Base-by-base conservation (phyloP, 768 basidiomycete genomes). In the Exidia glandulosa region DNA sequence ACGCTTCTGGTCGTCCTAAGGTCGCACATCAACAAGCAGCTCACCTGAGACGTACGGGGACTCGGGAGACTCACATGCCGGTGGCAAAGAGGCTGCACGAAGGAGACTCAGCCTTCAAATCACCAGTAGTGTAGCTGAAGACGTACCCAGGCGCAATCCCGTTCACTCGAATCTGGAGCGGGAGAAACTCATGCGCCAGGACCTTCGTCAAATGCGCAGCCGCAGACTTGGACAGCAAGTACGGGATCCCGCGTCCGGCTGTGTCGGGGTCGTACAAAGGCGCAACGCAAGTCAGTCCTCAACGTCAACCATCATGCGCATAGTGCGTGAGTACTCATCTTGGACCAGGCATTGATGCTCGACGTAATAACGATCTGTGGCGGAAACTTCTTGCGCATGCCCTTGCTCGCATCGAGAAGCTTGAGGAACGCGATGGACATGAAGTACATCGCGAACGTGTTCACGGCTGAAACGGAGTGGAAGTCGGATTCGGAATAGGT, bases 341-440 rank as follows among this genome's bases (percentile, higher is more conserved):
- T 80, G n/a, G 78, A 75, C 78, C 77, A 80, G 1, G 77, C 78
- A 59, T 79, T 80, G 77, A 79, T 78, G 56, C 76, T 77, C 56
- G 74, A 75, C 1, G 78, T 80, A 75, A 79, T 78, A 31, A 81
- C 67, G 31, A 81, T 68, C 65, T 79, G 77, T 1, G 78, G 77
- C 6, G 72, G 76, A 60, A 79, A 79, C n/a, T n/a, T n/a, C n/a
- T n/a, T n/a, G 57, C 69, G 72, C 27, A 65, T 57, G 31, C 64
- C 66, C 64, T 76, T 76, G 75, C 78, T 76, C 58, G 74, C 75
- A 63, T 78, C 77, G 3, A 81, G 70, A 0, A 83, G 69, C 5
- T 79, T 80, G 2, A 83, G 70, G 70, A 81, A 80, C 19, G 81
- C 80, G 63, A 81, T 77, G 0, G 80, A 76, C n/a, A 81, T 70